Evolutionary conservation across 148 eudicot genomes (phyloP).

Genomic region (Rhododendron williamsianum): DNA sequence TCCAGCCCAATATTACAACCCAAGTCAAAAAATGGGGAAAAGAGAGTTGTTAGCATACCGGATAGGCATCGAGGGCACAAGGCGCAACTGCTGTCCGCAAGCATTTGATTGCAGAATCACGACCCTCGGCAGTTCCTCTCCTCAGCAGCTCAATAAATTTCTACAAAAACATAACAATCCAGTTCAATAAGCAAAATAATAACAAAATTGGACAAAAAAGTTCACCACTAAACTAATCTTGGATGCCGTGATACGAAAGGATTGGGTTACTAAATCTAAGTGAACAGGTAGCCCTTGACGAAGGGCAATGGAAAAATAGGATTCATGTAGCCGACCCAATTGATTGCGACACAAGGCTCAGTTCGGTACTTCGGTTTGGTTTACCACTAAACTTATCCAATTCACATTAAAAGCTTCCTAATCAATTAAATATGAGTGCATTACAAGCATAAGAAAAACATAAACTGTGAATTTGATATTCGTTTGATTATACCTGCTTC

Average conservation of each 20-base stretch:
- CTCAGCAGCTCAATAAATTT: slow-evolving; percentile 91
- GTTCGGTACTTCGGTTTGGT: neutral
- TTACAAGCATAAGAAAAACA: neutral
- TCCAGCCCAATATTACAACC: neutral
- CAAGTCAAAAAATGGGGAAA: neutral
- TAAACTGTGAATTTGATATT: neutral
- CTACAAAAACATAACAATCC: slow-evolving; percentile 26
- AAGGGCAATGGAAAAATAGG: too few relatives aligned
- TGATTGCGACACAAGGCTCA: neutral
- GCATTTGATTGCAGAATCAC: slow-evolving; percentile 65
- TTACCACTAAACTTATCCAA: neutral
- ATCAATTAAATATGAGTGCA: neutral
- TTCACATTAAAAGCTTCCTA: neutral
- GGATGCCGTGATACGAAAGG: neutral
- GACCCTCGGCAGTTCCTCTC: slow-evolving; percentile 72
- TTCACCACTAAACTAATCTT: neutral
- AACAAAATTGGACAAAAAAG: slow-evolving; percentile 2
- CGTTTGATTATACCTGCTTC: slow-evolving; percentile 49
- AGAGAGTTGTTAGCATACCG: slow-evolving; percentile 35
- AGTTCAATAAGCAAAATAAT: neutral
- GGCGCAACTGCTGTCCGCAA: slow-evolving; percentile 76
- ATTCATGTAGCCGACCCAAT: neutral
- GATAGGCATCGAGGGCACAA: slow-evolving; percentile 92
- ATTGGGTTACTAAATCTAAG: neutral
- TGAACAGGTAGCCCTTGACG: neutral